These are phyloP conservation scores for Saccharomyces hybrid DNA, from an alignment of 1,139 yeast species.

Conservation along the genomic window DNA sequence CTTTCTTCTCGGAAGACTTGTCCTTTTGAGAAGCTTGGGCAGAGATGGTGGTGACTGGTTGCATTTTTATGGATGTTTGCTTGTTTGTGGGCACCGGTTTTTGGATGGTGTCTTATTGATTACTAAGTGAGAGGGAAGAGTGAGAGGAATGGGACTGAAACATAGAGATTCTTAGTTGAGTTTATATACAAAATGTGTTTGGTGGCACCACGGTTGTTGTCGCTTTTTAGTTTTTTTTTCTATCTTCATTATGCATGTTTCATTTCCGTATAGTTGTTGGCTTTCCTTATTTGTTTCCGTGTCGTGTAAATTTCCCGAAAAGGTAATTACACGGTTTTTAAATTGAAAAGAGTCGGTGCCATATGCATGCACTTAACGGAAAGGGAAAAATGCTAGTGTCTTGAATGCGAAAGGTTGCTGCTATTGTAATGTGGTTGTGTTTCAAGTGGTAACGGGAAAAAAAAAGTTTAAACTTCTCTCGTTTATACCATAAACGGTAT, in stretches of 20 bases:
- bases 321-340: neutral
- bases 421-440: neutral
- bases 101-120: neutral
- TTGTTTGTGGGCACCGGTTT: neutral
- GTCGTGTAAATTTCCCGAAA: neutral
- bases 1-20: slow-evolving; percentile 27
- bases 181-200: neutral
- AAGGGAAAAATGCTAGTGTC: neutral
- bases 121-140: neutral
- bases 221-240: neutral
- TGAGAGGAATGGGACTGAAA: neutral
- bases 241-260: neutral
- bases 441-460: neutral
- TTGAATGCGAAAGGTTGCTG: neutral
- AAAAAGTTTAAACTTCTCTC: neutral
- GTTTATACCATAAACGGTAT: slow-evolving; percentile 4
- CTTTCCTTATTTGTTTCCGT: neutral
- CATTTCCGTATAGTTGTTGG: neutral
- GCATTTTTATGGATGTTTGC: slow-evolving; percentile 14
- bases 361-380: neutral
- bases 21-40: slow-evolving; percentile 25
- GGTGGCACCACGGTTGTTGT: too few species aligned
- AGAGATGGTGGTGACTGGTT: slow-evolving; percentile 18
- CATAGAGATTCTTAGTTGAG: neutral
- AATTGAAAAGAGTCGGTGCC: neutral